Percentiles rank a stretch among this genome's conserved stretches.
These are phyloP conservation scores for Tilletia indica DNA, from an alignment of 1,284 basidiomycete genomes.

Conservation along the genomic window DNA sequence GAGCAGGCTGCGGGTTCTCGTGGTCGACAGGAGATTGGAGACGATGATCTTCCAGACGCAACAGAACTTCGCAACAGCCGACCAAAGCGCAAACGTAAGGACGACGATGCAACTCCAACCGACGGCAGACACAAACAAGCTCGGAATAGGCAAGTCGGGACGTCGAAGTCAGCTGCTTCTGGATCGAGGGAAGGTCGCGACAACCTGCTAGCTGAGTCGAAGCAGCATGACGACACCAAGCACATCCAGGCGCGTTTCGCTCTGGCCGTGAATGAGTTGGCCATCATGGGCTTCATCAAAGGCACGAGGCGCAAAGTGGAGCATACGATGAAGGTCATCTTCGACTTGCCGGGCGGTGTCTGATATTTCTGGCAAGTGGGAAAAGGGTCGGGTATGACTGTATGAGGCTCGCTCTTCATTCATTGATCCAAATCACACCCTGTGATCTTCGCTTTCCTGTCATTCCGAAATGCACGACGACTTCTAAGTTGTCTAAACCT, in stretches of 20 bases:
- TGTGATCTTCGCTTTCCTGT: too few relatives aligned
- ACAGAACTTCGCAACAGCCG: conserved; percentile 12
- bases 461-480: too few relatives aligned
- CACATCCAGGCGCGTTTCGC: conserved; percentile 44
- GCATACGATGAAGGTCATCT: conserved; percentile 46
- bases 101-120: conserved; percentile 7
- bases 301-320: conserved; percentile 43
- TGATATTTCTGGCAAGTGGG: too few relatives aligned
- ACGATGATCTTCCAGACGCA: conserved; percentile 4
- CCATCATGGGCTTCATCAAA: conserved; percentile 45
- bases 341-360: conserved; percentile 33
- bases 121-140: conserved; percentile 20
- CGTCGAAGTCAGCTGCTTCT: background rate
- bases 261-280: conserved; percentile 46
- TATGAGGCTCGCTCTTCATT: too few relatives aligned
- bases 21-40: background rate
- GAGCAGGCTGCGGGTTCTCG: background rate
- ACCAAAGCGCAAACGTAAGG: background rate
- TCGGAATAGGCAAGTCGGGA: background rate
- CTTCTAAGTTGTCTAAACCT: too few relatives aligned
- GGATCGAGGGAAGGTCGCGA: background rate
- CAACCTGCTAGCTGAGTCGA: background rate
- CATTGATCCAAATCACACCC: too few relatives aligned
- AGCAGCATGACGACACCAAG: conserved; percentile 26
- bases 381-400: too few relatives aligned